These are phyloP conservation scores for Penicillium sp. DNA, from an alignment of 2,329 filamentous ascomycete species.

Conservation along the genomic window DNA sequence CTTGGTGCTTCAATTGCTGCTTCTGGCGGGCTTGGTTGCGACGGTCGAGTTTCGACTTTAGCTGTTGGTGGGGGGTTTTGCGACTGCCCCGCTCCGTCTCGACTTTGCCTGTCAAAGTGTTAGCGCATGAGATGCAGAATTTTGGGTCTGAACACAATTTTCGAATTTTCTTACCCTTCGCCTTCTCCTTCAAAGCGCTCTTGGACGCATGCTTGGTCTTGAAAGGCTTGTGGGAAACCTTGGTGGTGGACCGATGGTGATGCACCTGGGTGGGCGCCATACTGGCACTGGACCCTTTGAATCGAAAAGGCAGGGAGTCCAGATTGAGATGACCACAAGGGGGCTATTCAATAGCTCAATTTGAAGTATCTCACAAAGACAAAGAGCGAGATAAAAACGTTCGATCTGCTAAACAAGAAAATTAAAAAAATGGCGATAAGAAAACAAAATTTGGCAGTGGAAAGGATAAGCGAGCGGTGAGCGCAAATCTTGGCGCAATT, in stretches of 20 bases:
- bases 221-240: conserved; percentile 83
- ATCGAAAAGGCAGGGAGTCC: conserved; percentile 74
- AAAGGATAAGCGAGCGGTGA: conserved; percentile 39
- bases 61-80: conserved; percentile 90
- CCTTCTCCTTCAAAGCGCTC: conserved; percentile 76
- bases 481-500: conserved; percentile 40
- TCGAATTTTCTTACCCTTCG: conserved; percentile 67
- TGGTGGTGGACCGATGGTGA: conserved; percentile 91
- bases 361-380: background rate
- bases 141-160: background rate
- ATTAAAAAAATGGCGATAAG: conserved; percentile 26
- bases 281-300: conserved; percentile 70
- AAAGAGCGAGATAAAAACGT: background rate
- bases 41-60: conserved; percentile 96
- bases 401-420: conserved; percentile 7
- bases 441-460: conserved; percentile 40
- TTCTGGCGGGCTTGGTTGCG: conserved; percentile 93
- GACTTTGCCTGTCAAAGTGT: conserved; percentile 66
- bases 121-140: conserved; percentile 8
- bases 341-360: conserved; percentile 1
- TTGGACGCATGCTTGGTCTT: conserved; percentile 92
- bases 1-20: conserved; percentile 78
- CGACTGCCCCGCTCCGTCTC: conserved; percentile 71
- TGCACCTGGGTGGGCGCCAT: conserved; percentile 73
- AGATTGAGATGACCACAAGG: conserved; percentile 24